These are phyloP conservation scores for Huntiella abstrusa DNA, from an alignment of 2,329 filamentous ascomycete species.

Conservation along the genomic window DNA sequence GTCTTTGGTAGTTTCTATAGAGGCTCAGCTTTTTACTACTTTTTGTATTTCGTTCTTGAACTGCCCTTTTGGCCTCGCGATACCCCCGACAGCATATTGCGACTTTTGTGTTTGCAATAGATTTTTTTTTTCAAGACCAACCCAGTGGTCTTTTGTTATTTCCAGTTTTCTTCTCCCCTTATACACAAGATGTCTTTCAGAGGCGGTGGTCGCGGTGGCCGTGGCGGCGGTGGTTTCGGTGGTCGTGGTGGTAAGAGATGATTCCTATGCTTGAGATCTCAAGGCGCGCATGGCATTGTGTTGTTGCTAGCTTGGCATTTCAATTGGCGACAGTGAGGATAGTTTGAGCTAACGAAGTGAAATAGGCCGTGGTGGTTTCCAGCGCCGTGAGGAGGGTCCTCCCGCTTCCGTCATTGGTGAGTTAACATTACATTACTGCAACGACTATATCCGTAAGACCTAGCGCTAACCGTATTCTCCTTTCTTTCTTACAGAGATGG, in stretches of 20 bases:
- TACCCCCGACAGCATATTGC: background rate
- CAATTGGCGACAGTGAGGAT: background rate
- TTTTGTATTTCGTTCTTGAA: constrained; percentile 3
- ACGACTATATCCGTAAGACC: background rate
- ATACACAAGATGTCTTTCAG: constrained; percentile 21
- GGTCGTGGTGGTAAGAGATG: constrained; percentile 21
- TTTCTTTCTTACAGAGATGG: constrained; percentile 48
- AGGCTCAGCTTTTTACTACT: too few species aligned
- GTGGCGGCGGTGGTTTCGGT: constrained; percentile 17
- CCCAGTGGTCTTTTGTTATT: background rate
- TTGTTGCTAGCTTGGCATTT: background rate
- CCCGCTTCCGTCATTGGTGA: constrained; percentile 21
- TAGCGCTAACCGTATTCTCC: background rate
- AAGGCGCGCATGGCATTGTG: too few species aligned
- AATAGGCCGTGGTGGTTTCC: constrained; percentile 20
- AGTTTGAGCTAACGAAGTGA: constrained; percentile 4
- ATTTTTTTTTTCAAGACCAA: background rate
- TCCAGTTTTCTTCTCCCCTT: constrained; percentile 3
- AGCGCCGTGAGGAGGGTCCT: constrained; percentile 23
- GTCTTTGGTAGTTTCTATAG: background rate
- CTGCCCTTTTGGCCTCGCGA: background rate
- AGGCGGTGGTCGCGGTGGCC: constrained; percentile 20
- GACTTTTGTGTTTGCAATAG: background rate
- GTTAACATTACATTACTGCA: constrained; percentile 8
- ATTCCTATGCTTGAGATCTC: constrained; percentile 4